These are phyloP conservation scores for Globisporangium alternatum DNA, from an alignment of 352 stramenopile species.

Conservation along the genomic window DNA sequence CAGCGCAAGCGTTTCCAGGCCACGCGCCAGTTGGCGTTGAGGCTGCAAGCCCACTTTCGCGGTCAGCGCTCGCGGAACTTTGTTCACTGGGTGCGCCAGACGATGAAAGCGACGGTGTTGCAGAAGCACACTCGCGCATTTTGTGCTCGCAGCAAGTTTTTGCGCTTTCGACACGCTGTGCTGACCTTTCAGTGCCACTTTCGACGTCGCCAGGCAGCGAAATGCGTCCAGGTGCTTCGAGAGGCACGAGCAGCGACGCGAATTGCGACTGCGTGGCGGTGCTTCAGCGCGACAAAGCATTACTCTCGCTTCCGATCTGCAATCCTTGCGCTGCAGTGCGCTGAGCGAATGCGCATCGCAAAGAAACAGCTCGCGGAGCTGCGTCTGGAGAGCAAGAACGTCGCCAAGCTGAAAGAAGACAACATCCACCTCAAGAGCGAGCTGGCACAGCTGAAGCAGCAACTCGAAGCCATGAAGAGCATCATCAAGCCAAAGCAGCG, in stretches of 20 bases:
- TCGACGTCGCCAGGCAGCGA: conserved; percentile 34
- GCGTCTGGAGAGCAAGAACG: conserved; percentile 67
- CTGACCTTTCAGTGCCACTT: conserved; percentile 50
- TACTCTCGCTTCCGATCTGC: conserved; percentile 31
- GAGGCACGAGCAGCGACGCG: conserved; percentile 41
- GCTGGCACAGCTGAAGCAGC: conserved; percentile 49
- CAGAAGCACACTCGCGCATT: conserved; percentile 47
- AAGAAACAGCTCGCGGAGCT: conserved; percentile 36
- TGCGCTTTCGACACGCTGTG: conserved; percentile 35
- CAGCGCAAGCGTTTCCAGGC: conserved; percentile 33
- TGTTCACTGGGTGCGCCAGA: conserved; percentile 42
- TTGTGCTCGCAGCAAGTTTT: conserved; percentile 32
- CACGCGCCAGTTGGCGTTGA: conserved; percentile 33
- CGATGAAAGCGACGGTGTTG: conserved; percentile 30
- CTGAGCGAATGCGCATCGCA: conserved; percentile 36
- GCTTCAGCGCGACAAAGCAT: conserved; percentile 25
- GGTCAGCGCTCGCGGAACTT: conserved; percentile 30
- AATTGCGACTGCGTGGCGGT: conserved; percentile 39
- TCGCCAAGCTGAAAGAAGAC: conserved; percentile 69
- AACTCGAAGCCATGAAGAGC: conserved; percentile 48
- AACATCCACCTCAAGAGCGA: conserved; percentile 73
- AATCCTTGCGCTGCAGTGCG: conserved; percentile 57
- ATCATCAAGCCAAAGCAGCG: conserved; percentile 17
- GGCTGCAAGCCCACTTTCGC: conserved; percentile 43
- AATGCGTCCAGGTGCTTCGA: conserved; percentile 35